Conservation (phyloP, 129 eudicot genomes). For the Oenanthe sinensis region DNA sequence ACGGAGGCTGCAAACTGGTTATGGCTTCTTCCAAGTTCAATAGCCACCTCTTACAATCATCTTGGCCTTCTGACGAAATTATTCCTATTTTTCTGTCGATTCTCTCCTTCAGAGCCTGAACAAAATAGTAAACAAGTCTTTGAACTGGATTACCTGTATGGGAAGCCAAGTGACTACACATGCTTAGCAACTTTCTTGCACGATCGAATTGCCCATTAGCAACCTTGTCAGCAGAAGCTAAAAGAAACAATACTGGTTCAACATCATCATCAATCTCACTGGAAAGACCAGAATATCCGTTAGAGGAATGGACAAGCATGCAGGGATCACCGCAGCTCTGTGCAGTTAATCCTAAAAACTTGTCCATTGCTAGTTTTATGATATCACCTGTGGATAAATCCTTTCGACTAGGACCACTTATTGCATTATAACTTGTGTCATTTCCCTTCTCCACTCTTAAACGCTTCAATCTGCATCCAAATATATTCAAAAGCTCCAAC, state of each 20-base stretch:
- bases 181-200: conserved; percentile 17
- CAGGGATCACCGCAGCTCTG: conserved; percentile 6
- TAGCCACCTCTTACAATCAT: neutral
- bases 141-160: conserved; percentile 16
- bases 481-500: neutral
- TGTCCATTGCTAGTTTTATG: conserved; percentile 17
- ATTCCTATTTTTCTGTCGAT: conserved; percentile 15
- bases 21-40: conserved; percentile 5
- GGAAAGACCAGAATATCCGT: conserved; percentile 1
- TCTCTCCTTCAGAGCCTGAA: conserved; percentile 19
- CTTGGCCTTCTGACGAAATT: neutral
- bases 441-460: neutral
- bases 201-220: conserved; percentile 7
- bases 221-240: conserved; percentile 27
- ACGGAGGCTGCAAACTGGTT: neutral
- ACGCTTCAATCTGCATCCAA: neutral
- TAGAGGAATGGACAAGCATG: neutral
- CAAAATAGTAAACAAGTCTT: conserved; percentile 13
- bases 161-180: conserved; percentile 9
- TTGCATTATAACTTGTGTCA: neutral
- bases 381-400: conserved; percentile 18
- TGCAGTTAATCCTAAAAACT: conserved; percentile 9
- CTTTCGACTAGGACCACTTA: neutral
- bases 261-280: conserved; percentile 14
- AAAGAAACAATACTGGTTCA: conserved; percentile 18